Evolutionary conservation across 2,329 filamentous ascomycete species (phyloP), one percentile per base, ranked within the genome.

Genomic region (Colletotrichum costaricense): DNA sequence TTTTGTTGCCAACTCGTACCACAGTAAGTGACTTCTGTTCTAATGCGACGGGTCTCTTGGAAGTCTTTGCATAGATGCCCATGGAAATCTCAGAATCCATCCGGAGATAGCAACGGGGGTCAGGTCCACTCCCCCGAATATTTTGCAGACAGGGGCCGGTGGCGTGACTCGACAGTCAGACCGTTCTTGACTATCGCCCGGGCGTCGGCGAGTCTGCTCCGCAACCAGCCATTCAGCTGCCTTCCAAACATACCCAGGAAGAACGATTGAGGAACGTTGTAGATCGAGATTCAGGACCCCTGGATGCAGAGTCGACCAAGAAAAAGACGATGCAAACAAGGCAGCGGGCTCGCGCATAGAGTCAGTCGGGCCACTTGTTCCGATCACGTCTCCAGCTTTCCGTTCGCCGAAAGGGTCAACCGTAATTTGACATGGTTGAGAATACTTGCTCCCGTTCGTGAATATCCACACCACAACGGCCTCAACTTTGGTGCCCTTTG

Each of bases 81-180:
- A 30, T 62, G 19, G n/a, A 24, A 73, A 64, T 65, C 55, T 62
- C 35, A 66, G 70, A 62, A 62, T 22, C 55, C 56, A 49, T 67
- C 60, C 56, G 28, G 70, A 62, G 67, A 73, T 65, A 66, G 67
- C 19, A 64, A 64, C 66, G 54, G 66, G 54, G 30, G 30, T 14
- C 16, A 3, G 22, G 26, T 38, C 70, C 70, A 70, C 33, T 49
- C 24, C 33, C 60, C 22, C 60, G 35, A 62, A 42, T 26, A 6
- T 26, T 56, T 38, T 73, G 62, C 71, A 66, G 35, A 38, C 67
- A 66, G 62, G 71, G 67, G 59, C 46, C 60, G 67, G 67, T 66
- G 56, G 59, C 71, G 35, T 63, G 71, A 66, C 71, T 70, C 67
- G 60, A 49, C 42, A n/a, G 19, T 22, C 42, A n/a, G 57, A 46